Evolutionary conservation across 768 basidiomycete genomes (phyloP).

Genomic region (Rubroboletus satanas): DNA sequence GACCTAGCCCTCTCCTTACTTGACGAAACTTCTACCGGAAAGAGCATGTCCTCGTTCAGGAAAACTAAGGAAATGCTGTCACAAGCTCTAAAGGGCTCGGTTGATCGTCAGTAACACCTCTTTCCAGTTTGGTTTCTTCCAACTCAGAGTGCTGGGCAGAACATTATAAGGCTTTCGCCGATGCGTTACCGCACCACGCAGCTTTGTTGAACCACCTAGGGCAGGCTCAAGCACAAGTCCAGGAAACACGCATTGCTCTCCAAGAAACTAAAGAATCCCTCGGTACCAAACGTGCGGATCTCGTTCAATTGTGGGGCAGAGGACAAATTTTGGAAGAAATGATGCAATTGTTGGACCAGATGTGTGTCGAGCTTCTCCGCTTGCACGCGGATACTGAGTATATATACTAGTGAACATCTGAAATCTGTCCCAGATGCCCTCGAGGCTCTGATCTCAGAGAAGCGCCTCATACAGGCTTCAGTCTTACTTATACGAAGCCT

Average conservation of each 20-base stretch:
- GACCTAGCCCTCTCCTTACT: slow-evolving; percentile 88
- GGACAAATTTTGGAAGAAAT: slow-evolving; percentile 94
- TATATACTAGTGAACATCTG: slow-evolving; percentile 66
- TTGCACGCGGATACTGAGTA: slow-evolving; percentile 14
- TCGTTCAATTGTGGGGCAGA: slow-evolving; percentile 85
- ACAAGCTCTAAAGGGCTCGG: slow-evolving; percentile 78
- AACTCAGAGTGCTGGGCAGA: slow-evolving; percentile 40
- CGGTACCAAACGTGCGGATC: slow-evolving; percentile 80
- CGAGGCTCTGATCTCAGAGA: slow-evolving; percentile 94
- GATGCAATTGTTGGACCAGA: slow-evolving; percentile 89
- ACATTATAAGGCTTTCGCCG: slow-evolving; percentile 92
- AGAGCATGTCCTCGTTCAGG: slow-evolving; percentile 74
- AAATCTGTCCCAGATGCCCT: slow-evolving; percentile 88
- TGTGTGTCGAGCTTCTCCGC: slow-evolving; percentile 49
- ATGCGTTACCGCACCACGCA: slow-evolving; percentile 89
- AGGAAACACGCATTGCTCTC: slow-evolving; percentile 63
- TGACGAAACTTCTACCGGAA: slow-evolving; percentile 68
- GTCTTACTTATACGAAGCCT: slow-evolving; percentile 81
- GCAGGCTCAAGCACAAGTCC: slow-evolving; percentile 71
- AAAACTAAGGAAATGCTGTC: slow-evolving; percentile 75
- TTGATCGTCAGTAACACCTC: slow-evolving; percentile 62
- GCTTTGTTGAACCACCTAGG: slow-evolving; percentile 68
- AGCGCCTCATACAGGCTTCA: slow-evolving; percentile 85
- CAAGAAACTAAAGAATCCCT: slow-evolving; percentile 77
- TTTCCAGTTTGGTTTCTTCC: not conserved